Evolutionary conservation across 768 basidiomycete genomes (phyloP).

Genomic region (Lanmaoa rubissima): DNA sequence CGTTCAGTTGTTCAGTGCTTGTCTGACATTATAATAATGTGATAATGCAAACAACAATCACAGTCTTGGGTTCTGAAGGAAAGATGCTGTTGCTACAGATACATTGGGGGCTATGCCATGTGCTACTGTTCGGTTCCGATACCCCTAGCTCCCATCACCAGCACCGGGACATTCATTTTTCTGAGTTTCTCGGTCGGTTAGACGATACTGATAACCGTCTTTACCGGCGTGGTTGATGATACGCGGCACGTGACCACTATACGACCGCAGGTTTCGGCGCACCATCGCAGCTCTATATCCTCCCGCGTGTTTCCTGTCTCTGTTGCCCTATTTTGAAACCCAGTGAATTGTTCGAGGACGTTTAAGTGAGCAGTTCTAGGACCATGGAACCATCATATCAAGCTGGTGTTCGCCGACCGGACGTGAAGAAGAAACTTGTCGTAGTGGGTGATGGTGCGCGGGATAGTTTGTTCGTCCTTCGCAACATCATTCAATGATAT

Average conservation of each 20-base stretch:
- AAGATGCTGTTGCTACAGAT: background rate
- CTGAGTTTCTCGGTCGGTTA: background rate
- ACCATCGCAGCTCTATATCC: background rate
- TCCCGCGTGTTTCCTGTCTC: slow-evolving; percentile 5
- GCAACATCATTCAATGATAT: slow-evolving; percentile 25
- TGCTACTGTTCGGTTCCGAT: too few relatives aligned
- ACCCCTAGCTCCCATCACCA: too few relatives aligned
- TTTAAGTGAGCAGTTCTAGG: background rate
- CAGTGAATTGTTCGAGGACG: background rate
- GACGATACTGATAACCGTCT: background rate
- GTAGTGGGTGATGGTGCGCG: slow-evolving; percentile 83
- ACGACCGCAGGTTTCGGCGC: background rate
- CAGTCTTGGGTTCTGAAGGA: background rate
- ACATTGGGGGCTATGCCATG: background rate
- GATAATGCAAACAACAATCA: background rate
- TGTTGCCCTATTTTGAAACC: background rate
- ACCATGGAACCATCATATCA: slow-evolving; percentile 30
- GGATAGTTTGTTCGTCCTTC: slow-evolving; percentile 27
- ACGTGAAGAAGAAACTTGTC: slow-evolving; percentile 83
- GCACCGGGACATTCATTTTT: background rate
- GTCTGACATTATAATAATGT: background rate
- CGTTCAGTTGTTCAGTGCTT: background rate
- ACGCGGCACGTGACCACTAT: slow-evolving; percentile 17
- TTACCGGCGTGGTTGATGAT: background rate
- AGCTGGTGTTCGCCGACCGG: slow-evolving; percentile 53